Percentiles rank a stretch among this genome's conserved stretches.
Conservation (phyloP, 2,329 filamentous ascomycete species). For the Fusarium sulawesiense region DNA sequence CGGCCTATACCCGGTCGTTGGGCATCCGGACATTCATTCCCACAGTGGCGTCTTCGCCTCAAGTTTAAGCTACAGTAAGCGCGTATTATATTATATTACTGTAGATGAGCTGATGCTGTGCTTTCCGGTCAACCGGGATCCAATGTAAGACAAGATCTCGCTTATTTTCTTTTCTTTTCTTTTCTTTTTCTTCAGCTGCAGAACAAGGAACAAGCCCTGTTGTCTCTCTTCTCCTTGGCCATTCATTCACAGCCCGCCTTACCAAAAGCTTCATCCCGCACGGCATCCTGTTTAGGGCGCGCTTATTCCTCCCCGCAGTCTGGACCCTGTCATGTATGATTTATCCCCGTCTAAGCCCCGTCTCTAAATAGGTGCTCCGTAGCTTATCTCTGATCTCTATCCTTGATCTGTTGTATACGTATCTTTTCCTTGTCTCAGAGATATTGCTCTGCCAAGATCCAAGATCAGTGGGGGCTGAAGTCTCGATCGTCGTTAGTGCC, state of each 20-base stretch:
- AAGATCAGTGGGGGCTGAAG: not conserved
- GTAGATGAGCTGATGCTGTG: not conserved
- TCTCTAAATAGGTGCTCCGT: not conserved
- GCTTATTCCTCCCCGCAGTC: constrained; percentile 33
- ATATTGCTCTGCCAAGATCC: not conserved
- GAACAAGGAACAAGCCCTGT: not conserved
- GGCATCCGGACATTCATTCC: not conserved
- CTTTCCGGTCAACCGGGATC: constrained; percentile 4
- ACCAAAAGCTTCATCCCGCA: constrained; percentile 20
- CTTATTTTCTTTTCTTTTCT: not conserved
- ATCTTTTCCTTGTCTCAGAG: constrained; percentile 32
- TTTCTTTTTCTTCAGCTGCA: constrained; percentile 1
- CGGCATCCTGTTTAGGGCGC: constrained; percentile 17
- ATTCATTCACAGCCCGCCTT: constrained; percentile 17
- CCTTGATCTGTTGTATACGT: not conserved
- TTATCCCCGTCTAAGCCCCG: constrained; percentile 23
- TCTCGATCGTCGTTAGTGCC: constrained; percentile 1
- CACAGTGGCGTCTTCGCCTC: constrained; percentile 16
- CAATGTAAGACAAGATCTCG: constrained; percentile 21
- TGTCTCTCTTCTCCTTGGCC: constrained; percentile 13
- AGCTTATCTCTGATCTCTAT: constrained; percentile 6
- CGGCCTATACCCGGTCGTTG: not conserved
- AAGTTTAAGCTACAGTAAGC: constrained; percentile 15
- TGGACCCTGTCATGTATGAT: not conserved
- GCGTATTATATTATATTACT: not conserved